Base-by-base conservation (phyloP, 2,329 filamentous ascomycete species). In the Botrytis porri region DNA sequence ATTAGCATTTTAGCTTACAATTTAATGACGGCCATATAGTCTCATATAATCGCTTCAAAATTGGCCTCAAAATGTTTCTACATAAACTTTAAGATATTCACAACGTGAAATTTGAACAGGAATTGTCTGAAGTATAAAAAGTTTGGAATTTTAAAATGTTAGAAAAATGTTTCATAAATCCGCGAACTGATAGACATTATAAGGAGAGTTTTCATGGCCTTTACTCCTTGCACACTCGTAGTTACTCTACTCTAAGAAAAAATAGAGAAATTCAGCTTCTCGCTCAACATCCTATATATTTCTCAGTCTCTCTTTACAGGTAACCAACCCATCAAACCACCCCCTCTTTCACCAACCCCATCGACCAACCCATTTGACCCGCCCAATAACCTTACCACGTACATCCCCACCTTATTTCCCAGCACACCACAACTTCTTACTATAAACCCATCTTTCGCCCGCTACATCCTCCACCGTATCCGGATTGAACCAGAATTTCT, bases 391-490 rank as follows among this genome's bases (percentile, higher is more conserved):
- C 32, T 32, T 8, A 18, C 48, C 12, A 3, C 25, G 25, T 18
- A 32, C n/a, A 48, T 12, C 29, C 14, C 32, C 43, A 14, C 25
- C 2, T n/a, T 67, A 67, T 37, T 57, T 51, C 25, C 22, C 60
- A 37, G 32, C 20, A 74, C 75, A 76, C 74, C 74, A 76, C 69
- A 76, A 39, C 59, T 62, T 70, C 69, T 72, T 63, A 29, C 32
- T 32, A 69, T 76, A 76, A 59, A 74, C 59, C 73, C 73, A 77
- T 59, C 48, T 63, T 59, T 76, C 72, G 3, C 48, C 69, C 51
- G 43, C 54, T 22, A 77, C 48, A 76, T 77, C 73, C 73, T 77
- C 75, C n/a, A 35, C 57, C 73, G 65, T 59, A 48, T 73, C 62
- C 0, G 74, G 72, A 22, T 69, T 70, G 18, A 77, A 75, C 61